A percentile compares a stretch with the other conserved stretches of the same genome.
These are phyloP conservation scores for Vigna hirtella DNA, from an alignment of 306 rosid genomes.

Conservation along the genomic window DNA sequence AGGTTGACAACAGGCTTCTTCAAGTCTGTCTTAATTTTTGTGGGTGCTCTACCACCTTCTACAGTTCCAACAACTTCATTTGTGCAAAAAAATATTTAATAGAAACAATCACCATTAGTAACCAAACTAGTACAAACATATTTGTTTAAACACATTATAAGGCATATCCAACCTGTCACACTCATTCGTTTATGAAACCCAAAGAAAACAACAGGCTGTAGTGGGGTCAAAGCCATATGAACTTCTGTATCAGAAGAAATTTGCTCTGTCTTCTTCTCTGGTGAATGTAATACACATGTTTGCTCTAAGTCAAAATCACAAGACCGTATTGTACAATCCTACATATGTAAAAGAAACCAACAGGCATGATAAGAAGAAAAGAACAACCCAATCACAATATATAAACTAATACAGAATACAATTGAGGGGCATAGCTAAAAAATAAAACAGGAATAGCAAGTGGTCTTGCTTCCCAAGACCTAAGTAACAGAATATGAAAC, in stretches of 20 bases:
- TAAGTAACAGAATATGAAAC: constrained; percentile 5
- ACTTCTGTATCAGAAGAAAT: constrained; percentile 90
- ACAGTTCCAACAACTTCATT: constrained; percentile 95
- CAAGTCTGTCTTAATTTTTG: constrained; percentile 92
- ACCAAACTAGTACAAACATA: constrained; percentile 35
- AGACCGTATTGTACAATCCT: constrained; percentile 97
- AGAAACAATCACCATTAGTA: constrained; percentile 22
- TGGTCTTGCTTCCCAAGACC: neutral
- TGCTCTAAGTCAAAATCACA: constrained; percentile 98
- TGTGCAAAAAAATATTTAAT: constrained; percentile 45
- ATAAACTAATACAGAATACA: constrained; percentile 27
- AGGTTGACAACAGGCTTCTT: constrained; percentile 93
- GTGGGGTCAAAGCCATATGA: constrained; percentile 95
- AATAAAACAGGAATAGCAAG: neutral
- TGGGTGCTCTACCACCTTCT: constrained; percentile 91
- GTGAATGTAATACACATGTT: constrained; percentile 93
- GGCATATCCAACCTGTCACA: constrained; percentile 75
- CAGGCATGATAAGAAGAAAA: constrained; percentile 34
- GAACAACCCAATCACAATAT: constrained; percentile 35
- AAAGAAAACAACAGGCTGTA: constrained; percentile 92
- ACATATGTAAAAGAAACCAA: constrained; percentile 42
- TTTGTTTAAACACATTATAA: neutral
- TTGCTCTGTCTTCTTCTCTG: constrained; percentile 87
- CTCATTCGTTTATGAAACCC: constrained; percentile 94
- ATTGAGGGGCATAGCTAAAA: constrained; percentile 26